Evolutionary conservation across 1,284 basidiomycete species (phyloP).

Genomic region (Apiotrichum sp.): DNA sequence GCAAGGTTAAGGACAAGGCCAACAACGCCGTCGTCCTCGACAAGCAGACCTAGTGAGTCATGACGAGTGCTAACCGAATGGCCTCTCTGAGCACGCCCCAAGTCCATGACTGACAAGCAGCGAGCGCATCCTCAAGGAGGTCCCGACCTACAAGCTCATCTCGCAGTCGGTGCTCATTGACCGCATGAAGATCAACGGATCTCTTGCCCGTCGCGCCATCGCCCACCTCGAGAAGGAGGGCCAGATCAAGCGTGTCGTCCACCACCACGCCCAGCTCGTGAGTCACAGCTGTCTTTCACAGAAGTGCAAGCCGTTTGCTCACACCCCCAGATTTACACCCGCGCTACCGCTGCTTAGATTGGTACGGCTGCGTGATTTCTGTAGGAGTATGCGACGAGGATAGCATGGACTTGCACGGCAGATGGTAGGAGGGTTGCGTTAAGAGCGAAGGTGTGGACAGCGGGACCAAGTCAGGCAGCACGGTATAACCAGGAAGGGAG

Average conservation of each 20-base stretch:
- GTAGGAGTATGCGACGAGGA: background rate
- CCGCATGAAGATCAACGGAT: conserved; percentile 80
- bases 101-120: conserved; percentile 51
- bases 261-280: conserved; percentile 80
- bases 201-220: conserved; percentile 89
- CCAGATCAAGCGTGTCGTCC: conserved; percentile 92
- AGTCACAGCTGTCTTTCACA: background rate
- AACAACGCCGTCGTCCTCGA: conserved; percentile 81
- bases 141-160: conserved; percentile 99
- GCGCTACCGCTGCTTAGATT: conserved; percentile 38
- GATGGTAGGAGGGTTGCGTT: too few species aligned
- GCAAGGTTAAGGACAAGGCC: conserved; percentile 99
- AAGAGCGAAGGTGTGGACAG: too few species aligned
- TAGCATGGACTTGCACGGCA: background rate
- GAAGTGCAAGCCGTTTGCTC: too few species aligned
- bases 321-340: conserved; percentile 54
- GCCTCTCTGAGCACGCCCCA: background rate
- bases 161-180: conserved; percentile 96
- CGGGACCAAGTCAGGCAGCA: too few species aligned
- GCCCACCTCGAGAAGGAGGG: conserved; percentile 91
- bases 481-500: too few species aligned
- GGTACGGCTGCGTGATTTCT: background rate
- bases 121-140: conserved; percentile 98
- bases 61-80: background rate
- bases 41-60: conserved; percentile 55